These are phyloP conservation scores for Ensete ventricosum DNA, from an alignment of 176 grass and related monocot species.

Conservation along the genomic window DNA sequence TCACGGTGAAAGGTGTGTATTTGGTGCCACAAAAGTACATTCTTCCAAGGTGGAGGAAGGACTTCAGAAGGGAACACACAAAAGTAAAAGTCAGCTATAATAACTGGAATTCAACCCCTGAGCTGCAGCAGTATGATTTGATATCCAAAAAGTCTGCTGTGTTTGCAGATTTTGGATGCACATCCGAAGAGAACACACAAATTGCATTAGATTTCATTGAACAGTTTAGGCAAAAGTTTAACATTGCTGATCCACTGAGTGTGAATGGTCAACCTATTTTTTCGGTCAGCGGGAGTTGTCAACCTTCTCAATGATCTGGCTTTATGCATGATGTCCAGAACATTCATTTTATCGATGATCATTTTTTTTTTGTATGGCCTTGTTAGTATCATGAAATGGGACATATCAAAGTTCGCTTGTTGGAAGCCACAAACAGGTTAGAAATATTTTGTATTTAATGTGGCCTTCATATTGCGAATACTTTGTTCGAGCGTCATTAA, in stretches of 20 bases:
- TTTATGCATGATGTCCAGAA: neutral
- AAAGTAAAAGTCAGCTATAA: constrained; percentile 15
- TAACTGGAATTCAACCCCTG: neutral
- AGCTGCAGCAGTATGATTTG: neutral
- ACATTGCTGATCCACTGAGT: neutral
- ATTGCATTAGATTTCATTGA: constrained; percentile 7
- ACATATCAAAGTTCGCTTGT: neutral
- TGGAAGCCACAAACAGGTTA: neutral
- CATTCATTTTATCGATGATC: neutral
- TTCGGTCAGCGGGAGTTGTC: neutral
- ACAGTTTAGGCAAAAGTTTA: constrained; percentile 12
- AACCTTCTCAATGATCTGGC: neutral
- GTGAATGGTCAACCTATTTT: neutral
- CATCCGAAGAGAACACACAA: constrained; percentile 5
- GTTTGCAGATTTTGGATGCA: constrained; percentile 3
- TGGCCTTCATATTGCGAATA: neutral
- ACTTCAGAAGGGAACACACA: neutral
- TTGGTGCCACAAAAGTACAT: constrained; percentile 2
- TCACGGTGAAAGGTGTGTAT: neutral
- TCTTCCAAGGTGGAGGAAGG: constrained; percentile 10
- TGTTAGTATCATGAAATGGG: neutral
- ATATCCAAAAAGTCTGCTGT: neutral
- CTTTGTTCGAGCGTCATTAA: neutral
- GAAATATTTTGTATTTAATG: neutral
- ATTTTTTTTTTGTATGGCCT: neutral